Evolutionary conservation across 2,329 filamentous ascomycete species (phyloP).

Genomic region (Clonostachys chloroleuca): DNA sequence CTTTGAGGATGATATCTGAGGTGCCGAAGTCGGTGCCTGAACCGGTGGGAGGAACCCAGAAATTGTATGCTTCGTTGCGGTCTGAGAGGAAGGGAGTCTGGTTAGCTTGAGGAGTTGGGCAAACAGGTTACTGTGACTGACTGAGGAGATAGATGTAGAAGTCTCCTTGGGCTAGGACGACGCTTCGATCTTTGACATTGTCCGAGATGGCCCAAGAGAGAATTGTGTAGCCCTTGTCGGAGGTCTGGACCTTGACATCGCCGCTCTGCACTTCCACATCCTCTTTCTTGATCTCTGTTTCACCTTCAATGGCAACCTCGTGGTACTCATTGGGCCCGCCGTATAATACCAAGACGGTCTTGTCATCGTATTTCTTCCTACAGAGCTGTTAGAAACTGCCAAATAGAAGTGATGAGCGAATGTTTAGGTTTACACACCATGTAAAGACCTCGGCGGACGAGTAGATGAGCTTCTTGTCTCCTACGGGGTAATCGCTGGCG

Average conservation of each 20-base stretch:
- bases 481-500: constrained; percentile 50
- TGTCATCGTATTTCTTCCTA: constrained; percentile 50
- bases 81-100: constrained; percentile 1
- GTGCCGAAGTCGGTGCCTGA: constrained; percentile 7
- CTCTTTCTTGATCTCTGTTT: neutral
- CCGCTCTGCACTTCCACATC: constrained; percentile 22
- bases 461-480: constrained; percentile 53
- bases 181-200: constrained; percentile 32
- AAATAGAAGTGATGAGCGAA: neutral
- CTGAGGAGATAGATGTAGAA: constrained; percentile 53
- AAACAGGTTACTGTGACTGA: constrained; percentile 16
- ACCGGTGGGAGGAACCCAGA: constrained; percentile 11
- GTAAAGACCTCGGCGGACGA: constrained; percentile 64
- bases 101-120: too few relatives aligned
- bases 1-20: constrained; percentile 12
- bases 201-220: constrained; percentile 44
- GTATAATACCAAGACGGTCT: constrained; percentile 56
- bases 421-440: constrained; percentile 21
- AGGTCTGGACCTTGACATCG: constrained; percentile 4
- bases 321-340: constrained; percentile 54
- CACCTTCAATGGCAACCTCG: constrained; percentile 39
- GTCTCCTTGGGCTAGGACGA: constrained; percentile 41
- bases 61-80: constrained; percentile 15
- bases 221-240: constrained; percentile 6
- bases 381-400: neutral